Evolutionary conservation across 208 protist genomes (phyloP).

Genomic region (Trypanosoma brucei): DNA sequence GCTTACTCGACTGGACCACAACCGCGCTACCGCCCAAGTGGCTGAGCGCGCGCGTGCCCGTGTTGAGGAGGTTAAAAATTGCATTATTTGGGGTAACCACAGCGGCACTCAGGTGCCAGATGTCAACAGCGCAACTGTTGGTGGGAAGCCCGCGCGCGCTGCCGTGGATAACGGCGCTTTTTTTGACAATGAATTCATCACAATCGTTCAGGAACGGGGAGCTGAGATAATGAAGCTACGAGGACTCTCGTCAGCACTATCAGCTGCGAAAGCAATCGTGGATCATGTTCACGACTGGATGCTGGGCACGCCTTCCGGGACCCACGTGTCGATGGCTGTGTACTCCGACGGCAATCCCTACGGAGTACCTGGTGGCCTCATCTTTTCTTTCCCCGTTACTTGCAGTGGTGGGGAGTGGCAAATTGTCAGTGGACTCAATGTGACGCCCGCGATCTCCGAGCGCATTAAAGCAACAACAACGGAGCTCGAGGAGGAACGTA

Average conservation of each 20-base stretch:
- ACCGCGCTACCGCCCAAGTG: slow-evolving; percentile 88
- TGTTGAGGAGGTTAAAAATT: slow-evolving; percentile 80
- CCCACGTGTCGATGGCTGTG: slow-evolving; percentile 92
- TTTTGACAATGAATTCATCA: slow-evolving; percentile 74
- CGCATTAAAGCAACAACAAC: slow-evolving; percentile 28
- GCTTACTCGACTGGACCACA: slow-evolving; percentile 96
- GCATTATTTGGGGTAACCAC: slow-evolving; percentile 97
- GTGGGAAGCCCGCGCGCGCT: slow-evolving; percentile 36
- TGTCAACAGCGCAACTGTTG: slow-evolving; percentile 69
- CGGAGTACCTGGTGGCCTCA: slow-evolving; percentile 81
- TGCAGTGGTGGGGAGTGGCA: slow-evolving; percentile 77
- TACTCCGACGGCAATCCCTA: slow-evolving; percentile 88
- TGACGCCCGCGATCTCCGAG: slow-evolving; percentile 26
- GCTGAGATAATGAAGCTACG: slow-evolving; percentile 87
- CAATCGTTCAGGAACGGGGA: slow-evolving; percentile 89
- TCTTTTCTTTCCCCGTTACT: slow-evolving; percentile 94
- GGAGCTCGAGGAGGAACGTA: slow-evolving; percentile 57
- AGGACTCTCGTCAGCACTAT: slow-evolving; percentile 89
- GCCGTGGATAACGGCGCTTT: slow-evolving; percentile 71
- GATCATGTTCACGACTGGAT: slow-evolving; percentile 79
- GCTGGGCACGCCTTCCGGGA: slow-evolving; percentile 47
- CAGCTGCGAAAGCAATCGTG: slow-evolving; percentile 79
- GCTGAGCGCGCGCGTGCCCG: slow-evolving; percentile 57
- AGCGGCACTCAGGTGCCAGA: slow-evolving; percentile 92
- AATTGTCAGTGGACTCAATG: slow-evolving; percentile 64